Conservation (phyloP, 2,329 filamentous ascomycete species). For the Parafenestella ontariensis region DNA sequence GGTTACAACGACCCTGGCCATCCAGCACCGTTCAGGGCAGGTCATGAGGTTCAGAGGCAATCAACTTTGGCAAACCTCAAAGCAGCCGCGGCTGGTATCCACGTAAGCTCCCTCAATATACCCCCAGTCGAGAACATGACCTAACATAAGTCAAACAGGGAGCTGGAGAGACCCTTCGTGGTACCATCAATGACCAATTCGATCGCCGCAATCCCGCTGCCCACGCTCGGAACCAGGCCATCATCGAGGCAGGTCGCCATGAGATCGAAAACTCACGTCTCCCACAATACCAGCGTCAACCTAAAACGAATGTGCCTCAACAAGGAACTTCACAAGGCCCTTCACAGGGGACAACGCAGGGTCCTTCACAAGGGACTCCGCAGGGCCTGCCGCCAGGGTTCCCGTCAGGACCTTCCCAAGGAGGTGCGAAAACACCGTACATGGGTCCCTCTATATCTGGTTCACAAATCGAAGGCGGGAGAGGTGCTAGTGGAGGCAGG, state of each 20-base stretch:
- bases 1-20: slow-evolving; percentile 21
- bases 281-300: slow-evolving; percentile 9
- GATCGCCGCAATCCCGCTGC: slow-evolving; percentile 40
- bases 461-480: slow-evolving; percentile 30
- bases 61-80: slow-evolving; percentile 44
- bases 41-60: slow-evolving; percentile 32
- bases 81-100: slow-evolving; percentile 45
- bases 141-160: slow-evolving; percentile 30
- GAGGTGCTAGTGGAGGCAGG: slow-evolving; percentile 29
- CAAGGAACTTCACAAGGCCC: slow-evolving; percentile 2
- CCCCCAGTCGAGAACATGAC: neutral
- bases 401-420: neutral
- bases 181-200: slow-evolving; percentile 43
- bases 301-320: slow-evolving; percentile 11
- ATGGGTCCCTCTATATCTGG: slow-evolving; percentile 31
- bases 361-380: neutral
- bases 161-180: slow-evolving; percentile 45
- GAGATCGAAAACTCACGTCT: slow-evolving; percentile 38
- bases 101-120: slow-evolving; percentile 30
- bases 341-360: neutral
- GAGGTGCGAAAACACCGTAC: slow-evolving; percentile 20
- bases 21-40: slow-evolving; percentile 30
- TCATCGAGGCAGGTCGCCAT: slow-evolving; percentile 38
- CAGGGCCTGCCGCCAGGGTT: neutral
- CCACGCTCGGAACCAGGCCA: slow-evolving; percentile 43